These are phyloP conservation scores for sunflower (Helianthus annuus) DNA, from an alignment of 129 eudicot genomes.

Conservation along the genomic window DNA sequence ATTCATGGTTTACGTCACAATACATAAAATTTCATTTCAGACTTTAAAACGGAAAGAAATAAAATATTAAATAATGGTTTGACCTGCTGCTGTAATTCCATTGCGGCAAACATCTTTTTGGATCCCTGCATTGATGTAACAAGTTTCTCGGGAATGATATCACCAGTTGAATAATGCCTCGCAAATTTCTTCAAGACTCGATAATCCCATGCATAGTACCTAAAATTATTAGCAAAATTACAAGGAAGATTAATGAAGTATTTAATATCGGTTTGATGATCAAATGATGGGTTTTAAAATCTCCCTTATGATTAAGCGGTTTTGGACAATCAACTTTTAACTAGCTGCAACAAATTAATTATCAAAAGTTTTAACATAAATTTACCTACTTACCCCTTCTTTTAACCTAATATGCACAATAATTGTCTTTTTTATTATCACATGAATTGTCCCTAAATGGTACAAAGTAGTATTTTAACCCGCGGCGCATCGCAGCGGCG, in stretches of 20 bases:
- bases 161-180: slow-evolving; percentile 78
- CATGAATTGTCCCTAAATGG: background rate
- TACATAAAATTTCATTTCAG: background rate
- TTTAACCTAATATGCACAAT: slow-evolving; percentile 1
- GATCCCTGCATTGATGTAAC: slow-evolving; percentile 70
- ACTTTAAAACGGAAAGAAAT: slow-evolving; percentile 5
- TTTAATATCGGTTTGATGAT: background rate
- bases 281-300: background rate
- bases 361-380: background rate
- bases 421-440: background rate
- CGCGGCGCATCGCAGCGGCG: too few relatives aligned
- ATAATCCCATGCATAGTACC: slow-evolving; percentile 95
- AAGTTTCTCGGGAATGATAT: slow-evolving; percentile 77
- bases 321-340: background rate
- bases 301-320: background rate
- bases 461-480: background rate
- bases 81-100: slow-evolving; percentile 95
- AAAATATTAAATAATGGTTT: background rate
- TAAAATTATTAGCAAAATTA: slow-evolving; percentile 16
- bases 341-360: background rate
- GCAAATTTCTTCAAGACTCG: slow-evolving; percentile 80
- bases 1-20: background rate
- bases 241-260: background rate
- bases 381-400: background rate
- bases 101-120: slow-evolving; percentile 87